phyloP scores from a whole-genome alignment of 352 stramenopile species.

The Phytophthora sansomeana region DNA sequence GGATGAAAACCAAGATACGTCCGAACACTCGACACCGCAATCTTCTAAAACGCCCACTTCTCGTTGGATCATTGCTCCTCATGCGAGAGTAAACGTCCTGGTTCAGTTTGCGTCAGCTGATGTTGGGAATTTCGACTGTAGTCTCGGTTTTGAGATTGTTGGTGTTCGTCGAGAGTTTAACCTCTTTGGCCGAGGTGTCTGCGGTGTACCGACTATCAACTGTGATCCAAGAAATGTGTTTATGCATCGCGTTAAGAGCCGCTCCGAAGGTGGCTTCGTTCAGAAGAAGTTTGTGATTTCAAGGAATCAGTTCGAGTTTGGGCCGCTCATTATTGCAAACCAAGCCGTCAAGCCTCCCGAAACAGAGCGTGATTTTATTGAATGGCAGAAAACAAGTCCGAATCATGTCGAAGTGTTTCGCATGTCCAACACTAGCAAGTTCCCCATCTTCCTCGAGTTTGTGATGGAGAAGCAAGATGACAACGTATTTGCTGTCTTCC shows the following conservation, averaged over 20 bases:
- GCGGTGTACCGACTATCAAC: constrained; percentile 93
- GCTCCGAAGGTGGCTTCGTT: constrained; percentile 68
- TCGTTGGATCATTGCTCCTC: constrained; percentile 86
- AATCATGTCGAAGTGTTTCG: constrained; percentile 92
- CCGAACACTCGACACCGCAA: constrained; percentile 6
- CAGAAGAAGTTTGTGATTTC: constrained; percentile 94
- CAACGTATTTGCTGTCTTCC: constrained; percentile 78
- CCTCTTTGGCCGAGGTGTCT: constrained; percentile 83
- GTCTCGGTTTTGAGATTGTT: constrained; percentile 92
- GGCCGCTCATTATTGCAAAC: constrained; percentile 81
- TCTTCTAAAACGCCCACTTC: constrained; percentile 9
- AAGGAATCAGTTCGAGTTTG: constrained; percentile 93
- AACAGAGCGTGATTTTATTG: constrained; percentile 57
- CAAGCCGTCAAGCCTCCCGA: constrained; percentile 34
- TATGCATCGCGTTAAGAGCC: constrained; percentile 92
- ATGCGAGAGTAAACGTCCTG: constrained; percentile 60
- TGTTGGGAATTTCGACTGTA: constrained; percentile 84
- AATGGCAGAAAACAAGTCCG: constrained; percentile 54
- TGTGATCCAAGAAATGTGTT: constrained; percentile 94
- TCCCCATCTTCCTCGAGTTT: constrained; percentile 75
- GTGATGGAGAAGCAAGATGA: constrained; percentile 39
- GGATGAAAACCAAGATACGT: constrained; percentile 6
- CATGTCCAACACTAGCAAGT: constrained; percentile 91
- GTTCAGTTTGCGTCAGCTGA: constrained; percentile 86
- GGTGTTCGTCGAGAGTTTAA: constrained; percentile 85